These are phyloP conservation scores for Williopsis jadinii DNA, from an alignment of 1,139 yeast genomes.

Conservation along the genomic window DNA sequence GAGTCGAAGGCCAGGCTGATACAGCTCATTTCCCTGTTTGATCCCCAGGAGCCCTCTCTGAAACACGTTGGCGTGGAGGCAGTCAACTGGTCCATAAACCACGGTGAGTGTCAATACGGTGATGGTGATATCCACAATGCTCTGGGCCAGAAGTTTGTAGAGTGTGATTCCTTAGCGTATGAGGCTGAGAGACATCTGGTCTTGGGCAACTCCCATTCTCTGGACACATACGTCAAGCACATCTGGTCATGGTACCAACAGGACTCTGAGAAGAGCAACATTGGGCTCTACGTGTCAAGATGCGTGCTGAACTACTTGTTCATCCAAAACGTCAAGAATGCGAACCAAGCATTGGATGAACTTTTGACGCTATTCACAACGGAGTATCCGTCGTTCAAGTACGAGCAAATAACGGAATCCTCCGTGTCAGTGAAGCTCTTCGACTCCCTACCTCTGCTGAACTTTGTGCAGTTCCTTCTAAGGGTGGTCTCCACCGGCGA, in stretches of 20 bases:
- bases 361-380: constrained; percentile 31
- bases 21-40: constrained; percentile 25
- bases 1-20: constrained; percentile 32
- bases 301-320: constrained; percentile 66
- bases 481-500: constrained; percentile 52
- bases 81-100: constrained; percentile 55
- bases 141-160: constrained; percentile 59
- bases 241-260: constrained; percentile 51
- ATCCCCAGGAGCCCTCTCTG: constrained; percentile 56
- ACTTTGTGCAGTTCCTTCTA: constrained; percentile 64
- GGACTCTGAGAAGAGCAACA: constrained; percentile 28
- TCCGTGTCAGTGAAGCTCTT: constrained; percentile 8
- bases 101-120: constrained; percentile 50
- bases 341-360: constrained; percentile 35
- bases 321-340: constrained; percentile 55
- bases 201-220: constrained; percentile 57
- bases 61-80: constrained; percentile 59
- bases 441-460: constrained; percentile 35
- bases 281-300: constrained; percentile 50
- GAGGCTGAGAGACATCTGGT: constrained; percentile 59
- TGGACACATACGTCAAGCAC: constrained; percentile 42
- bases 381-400: constrained; percentile 13
- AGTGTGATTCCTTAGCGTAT: constrained; percentile 27
- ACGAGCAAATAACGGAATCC: constrained; percentile 8
- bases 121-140: constrained; percentile 71